These are phyloP conservation scores for Microstegium vimineum DNA, from an alignment of 176 grass and related monocot genomes.

Conservation along the genomic window DNA sequence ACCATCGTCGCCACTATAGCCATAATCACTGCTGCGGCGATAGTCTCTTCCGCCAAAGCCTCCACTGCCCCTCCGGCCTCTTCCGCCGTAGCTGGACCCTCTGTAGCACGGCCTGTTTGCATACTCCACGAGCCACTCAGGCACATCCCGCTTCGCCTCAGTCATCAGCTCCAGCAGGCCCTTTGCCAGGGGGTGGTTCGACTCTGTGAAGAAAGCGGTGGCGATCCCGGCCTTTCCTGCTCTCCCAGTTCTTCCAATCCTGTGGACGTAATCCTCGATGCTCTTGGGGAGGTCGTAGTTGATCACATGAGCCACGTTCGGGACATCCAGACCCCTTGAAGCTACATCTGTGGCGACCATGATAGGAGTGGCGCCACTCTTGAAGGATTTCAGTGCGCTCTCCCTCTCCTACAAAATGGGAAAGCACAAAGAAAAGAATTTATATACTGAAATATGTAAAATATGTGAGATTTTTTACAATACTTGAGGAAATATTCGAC, in stretches of 20 bases:
- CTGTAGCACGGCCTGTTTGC: slow-evolving; percentile 27
- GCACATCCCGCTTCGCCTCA: slow-evolving; percentile 61
- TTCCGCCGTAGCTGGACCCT: slow-evolving; percentile 31
- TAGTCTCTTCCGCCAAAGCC: slow-evolving; percentile 38
- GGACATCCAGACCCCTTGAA: slow-evolving; percentile 65
- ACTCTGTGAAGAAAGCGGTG: slow-evolving; percentile 68
- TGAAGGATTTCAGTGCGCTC: slow-evolving; percentile 63
- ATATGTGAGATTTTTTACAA: too few species aligned
- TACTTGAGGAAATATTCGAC: too few species aligned
- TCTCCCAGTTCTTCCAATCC: slow-evolving; percentile 85
- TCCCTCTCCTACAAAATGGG: slow-evolving; percentile 65
- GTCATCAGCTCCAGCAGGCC: slow-evolving; percentile 56
- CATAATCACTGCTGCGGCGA: not conserved
- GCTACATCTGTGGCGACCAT: slow-evolving; percentile 88
- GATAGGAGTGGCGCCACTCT: slow-evolving; percentile 54
- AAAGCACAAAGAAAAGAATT: slow-evolving; percentile 8
- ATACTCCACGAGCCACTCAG: slow-evolving; percentile 52
- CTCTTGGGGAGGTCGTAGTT: slow-evolving; percentile 82
- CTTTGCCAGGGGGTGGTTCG: slow-evolving; percentile 50
- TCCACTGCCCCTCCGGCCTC: slow-evolving; percentile 19
- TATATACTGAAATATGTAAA: not conserved
- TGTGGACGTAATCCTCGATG: slow-evolving; percentile 72
- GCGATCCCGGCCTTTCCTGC: slow-evolving; percentile 70
- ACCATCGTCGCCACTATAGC: not conserved
- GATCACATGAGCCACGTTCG: slow-evolving; percentile 77